These are phyloP conservation scores for Malus sylvestris DNA, from an alignment of 306 rosid species.

Conservation along the genomic window DNA sequence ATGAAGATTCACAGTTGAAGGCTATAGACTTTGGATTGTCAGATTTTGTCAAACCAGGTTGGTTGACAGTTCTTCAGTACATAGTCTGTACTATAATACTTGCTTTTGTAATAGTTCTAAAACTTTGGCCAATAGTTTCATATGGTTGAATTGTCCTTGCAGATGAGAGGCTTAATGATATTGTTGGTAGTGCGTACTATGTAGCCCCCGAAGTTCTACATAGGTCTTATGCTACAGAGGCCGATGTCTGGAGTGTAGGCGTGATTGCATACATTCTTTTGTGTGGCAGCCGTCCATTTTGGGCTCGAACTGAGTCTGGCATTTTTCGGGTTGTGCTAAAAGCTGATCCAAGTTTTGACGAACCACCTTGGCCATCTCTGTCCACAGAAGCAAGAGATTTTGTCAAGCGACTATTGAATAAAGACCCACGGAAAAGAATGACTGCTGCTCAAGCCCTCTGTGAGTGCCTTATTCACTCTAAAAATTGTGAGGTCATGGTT, in stretches of 20 bases:
- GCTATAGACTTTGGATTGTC: constrained; percentile 97
- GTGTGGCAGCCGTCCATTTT: constrained; percentile 97
- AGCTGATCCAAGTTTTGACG: constrained; percentile 84
- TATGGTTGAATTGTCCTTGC: constrained; percentile 29
- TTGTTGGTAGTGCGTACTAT: constrained; percentile 98
- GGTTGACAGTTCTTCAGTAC: not conserved
- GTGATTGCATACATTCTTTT: constrained; percentile 88
- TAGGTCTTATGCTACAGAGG: constrained; percentile 82
- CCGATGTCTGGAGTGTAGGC: constrained; percentile 93
- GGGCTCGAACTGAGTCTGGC: constrained; percentile 96
- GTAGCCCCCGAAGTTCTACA: constrained; percentile 97
- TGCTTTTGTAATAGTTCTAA: not conserved
- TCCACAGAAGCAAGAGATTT: constrained; percentile 71
- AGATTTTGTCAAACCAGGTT: constrained; percentile 88
- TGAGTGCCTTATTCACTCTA: constrained; percentile 28
- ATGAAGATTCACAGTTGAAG: constrained; percentile 80
- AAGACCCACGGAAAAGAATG: constrained; percentile 91
- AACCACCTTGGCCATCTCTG: constrained; percentile 90
- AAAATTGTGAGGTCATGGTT: constrained; percentile 1
- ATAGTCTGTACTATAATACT: not conserved
- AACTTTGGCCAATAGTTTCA: constrained; percentile 4
- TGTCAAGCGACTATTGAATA: constrained; percentile 73
- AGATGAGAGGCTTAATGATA: constrained; percentile 92
- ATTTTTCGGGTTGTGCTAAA: constrained; percentile 82
- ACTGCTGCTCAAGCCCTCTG: constrained; percentile 88